Percentiles rank a stretch among this genome's conserved stretches.
These are phyloP conservation scores for Ustilaginoidea virens DNA, from an alignment of 2,329 filamentous ascomycete species.

Conservation along the genomic window DNA sequence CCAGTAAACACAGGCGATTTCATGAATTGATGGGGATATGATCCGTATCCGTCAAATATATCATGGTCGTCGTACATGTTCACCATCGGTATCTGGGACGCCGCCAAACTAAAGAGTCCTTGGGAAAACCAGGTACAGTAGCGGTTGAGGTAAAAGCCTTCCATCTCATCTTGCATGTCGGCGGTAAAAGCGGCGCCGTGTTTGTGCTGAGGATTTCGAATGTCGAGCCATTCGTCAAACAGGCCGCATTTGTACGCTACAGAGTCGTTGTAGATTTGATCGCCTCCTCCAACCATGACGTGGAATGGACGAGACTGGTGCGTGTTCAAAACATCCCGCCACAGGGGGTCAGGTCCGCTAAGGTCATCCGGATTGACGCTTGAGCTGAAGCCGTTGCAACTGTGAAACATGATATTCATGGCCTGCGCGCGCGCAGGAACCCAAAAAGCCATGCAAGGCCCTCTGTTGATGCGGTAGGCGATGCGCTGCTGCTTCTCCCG, in stretches of 20 bases:
- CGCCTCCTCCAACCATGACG: conserved; percentile 93
- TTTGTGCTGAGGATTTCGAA: conserved; percentile 67
- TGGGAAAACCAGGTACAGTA: conserved; percentile 96
- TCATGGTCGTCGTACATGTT: conserved; percentile 97
- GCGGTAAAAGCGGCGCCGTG: conserved; percentile 60
- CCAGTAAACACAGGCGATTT: conserved; percentile 78
- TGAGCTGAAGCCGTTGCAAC: conserved; percentile 87
- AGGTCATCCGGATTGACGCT: conserved; percentile 65
- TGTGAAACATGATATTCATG: conserved; percentile 99
- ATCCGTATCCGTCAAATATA: conserved; percentile 82
- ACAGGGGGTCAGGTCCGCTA: conserved; percentile 87
- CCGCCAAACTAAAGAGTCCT: conserved; percentile 83
- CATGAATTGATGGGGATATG: conserved; percentile 88
- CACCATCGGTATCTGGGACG: conserved; percentile 91
- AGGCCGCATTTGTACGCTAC: conserved; percentile 59
- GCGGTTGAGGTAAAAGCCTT: conserved; percentile 72
- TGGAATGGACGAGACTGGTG: conserved; percentile 91
- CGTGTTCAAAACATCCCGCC: conserved; percentile 86
- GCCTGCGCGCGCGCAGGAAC: conserved; percentile 68
- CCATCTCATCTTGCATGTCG: conserved; percentile 78
- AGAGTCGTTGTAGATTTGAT: conserved; percentile 91
- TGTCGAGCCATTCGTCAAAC: conserved; percentile 74
- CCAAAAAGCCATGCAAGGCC: conserved; percentile 85
- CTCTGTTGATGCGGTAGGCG: conserved; percentile 88
- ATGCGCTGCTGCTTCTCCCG: conserved; percentile 64